Conservation (phyloP, 805 yeast species). For the Cyberlindnera mississippiensis region DNA sequence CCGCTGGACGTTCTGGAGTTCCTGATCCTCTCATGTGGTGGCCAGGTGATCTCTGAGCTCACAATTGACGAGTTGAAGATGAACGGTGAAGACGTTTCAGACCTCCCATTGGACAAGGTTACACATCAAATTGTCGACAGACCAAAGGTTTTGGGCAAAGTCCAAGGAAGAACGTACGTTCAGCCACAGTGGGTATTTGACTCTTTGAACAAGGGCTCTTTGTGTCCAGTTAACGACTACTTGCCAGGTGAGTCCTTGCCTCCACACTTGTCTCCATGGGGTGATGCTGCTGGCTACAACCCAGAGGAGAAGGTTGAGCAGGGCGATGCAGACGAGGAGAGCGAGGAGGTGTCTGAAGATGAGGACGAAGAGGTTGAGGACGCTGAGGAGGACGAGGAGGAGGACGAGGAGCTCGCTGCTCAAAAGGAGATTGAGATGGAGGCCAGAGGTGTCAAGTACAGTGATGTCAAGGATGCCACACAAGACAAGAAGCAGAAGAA, state of each 20-base stretch:
- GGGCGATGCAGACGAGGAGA: constrained; percentile 44
- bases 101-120: constrained; percentile 59
- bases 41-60: constrained; percentile 79
- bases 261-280: constrained; percentile 99
- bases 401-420: constrained; percentile 44
- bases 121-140: constrained; percentile 96
- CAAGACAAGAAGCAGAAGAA: constrained; percentile 29
- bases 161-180: constrained; percentile 87
- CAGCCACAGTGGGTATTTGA: constrained; percentile 99
- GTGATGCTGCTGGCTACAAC: constrained; percentile 87
- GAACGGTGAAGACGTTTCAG: constrained; percentile 31
- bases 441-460: constrained; percentile 78
- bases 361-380: constrained; percentile 52
- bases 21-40: constrained; percentile 82
- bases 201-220: constrained; percentile 69
- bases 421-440: constrained; percentile 88
- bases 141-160: constrained; percentile 71
- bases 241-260: constrained; percentile 95
- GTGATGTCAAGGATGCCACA: constrained; percentile 45
- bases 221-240: constrained; percentile 75
- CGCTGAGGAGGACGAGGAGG: constrained; percentile 42
- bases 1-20: constrained; percentile 89
- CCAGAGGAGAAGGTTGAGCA: constrained; percentile 57
- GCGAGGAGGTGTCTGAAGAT: constrained; percentile 48
- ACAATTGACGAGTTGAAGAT: constrained; percentile 69